A percentile compares a stretch with the other conserved stretches of the same genome.
phyloP scores from a whole-genome alignment of 306 rosid genomes.

The Acmispon strigosus region DNA sequence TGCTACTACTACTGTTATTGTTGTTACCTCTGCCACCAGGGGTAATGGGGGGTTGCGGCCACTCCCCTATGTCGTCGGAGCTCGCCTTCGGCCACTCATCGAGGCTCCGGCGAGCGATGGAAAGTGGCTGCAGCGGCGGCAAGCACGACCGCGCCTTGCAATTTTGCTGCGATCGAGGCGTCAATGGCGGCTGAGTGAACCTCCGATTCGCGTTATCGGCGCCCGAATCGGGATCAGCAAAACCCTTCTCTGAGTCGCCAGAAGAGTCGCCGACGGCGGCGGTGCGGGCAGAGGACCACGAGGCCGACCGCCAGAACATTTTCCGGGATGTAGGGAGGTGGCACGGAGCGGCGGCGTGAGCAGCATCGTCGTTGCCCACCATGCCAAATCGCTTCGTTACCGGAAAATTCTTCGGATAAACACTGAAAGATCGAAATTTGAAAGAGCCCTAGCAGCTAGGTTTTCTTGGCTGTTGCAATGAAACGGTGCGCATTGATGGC shows the following conservation, averaged over 20 bases:
- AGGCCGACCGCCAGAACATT: conserved; percentile 84
- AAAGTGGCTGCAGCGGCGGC: conserved; percentile 87
- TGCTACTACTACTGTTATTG: not conserved
- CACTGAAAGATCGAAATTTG: not conserved
- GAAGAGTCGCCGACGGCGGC: conserved; percentile 25
- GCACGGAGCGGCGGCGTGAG: conserved; percentile 26
- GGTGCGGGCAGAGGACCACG: conserved; percentile 84
- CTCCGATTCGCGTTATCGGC: conserved; percentile 32
- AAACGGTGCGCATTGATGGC: conserved; percentile 22
- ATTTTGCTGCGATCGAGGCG: conserved; percentile 90
- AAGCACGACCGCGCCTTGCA: conserved; percentile 78
- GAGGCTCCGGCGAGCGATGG: conserved; percentile 90
- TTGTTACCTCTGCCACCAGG: conserved; percentile 57
- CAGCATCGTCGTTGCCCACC: conserved; percentile 82
- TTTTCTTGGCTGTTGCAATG: not conserved
- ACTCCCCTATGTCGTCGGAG: conserved; percentile 94
- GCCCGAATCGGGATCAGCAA: conserved; percentile 48
- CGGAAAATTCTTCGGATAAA: not conserved
- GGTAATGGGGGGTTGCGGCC: conserved; percentile 90
- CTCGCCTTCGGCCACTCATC: conserved; percentile 99
- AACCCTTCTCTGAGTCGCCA: conserved; percentile 35
- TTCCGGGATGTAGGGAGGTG: conserved; percentile 51
- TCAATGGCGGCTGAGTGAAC: conserved; percentile 64
- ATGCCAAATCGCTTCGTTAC: conserved; percentile 34
- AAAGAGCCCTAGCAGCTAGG: conserved; percentile 11